Conservation (phyloP, 75 land plant species). For the Pinus albicaulis region DNA sequence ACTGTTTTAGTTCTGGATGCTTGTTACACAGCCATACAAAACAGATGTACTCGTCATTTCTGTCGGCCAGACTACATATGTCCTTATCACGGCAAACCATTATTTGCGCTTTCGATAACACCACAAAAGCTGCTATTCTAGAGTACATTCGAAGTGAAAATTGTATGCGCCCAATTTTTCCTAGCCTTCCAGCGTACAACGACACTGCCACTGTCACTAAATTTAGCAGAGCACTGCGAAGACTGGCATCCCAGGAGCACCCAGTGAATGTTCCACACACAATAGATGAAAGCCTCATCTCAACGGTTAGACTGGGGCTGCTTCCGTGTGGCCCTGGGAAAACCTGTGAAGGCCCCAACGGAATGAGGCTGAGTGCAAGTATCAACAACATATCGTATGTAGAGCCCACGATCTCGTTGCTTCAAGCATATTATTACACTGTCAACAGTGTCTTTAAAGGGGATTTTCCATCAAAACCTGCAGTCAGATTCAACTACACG, state of each 20-base stretch:
- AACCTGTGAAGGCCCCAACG: slow-evolving; percentile 23
- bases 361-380: slow-evolving; percentile 22
- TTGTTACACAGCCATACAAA: slow-evolving; percentile 38
- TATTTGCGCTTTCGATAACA: slow-evolving; percentile 4
- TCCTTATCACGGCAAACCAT: slow-evolving; percentile 34
- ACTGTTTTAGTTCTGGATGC: slow-evolving; percentile 46
- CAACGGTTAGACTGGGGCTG: slow-evolving; percentile 19
- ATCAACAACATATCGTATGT: slow-evolving; percentile 32
- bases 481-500: slow-evolving; percentile 21
- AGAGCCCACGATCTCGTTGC: slow-evolving; percentile 16
- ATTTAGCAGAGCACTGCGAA: slow-evolving; percentile 17
- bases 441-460: slow-evolving; percentile 11
- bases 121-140: slow-evolving; percentile 3
- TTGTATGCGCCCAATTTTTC: background rate
- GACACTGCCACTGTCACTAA: slow-evolving; percentile 22
- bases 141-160: too few relatives aligned
- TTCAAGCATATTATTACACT: slow-evolving; percentile 17
- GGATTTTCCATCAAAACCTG: slow-evolving; percentile 25
- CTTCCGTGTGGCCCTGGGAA: background rate
- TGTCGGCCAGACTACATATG: slow-evolving; percentile 52
- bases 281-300: slow-evolving; percentile 12
- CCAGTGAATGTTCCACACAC: slow-evolving; percentile 19
- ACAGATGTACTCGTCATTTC: slow-evolving; percentile 32
- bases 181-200: slow-evolving; percentile 30
- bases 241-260: slow-evolving; percentile 24